phyloP scores from a whole-genome alignment of 352 stramenopile species.

The Aphanomyces invadans region DNA sequence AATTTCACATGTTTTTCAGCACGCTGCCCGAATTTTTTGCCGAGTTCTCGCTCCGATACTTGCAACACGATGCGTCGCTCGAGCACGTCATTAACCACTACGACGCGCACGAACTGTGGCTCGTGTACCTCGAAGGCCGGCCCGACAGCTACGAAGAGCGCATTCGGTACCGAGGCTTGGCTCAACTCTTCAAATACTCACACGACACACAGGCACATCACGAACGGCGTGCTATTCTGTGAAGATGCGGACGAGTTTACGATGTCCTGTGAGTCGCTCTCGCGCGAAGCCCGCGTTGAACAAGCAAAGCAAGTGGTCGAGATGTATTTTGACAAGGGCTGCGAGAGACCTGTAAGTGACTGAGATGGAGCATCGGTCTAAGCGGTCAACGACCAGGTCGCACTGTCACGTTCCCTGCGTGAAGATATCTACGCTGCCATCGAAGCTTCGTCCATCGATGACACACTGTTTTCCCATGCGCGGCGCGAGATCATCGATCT shows the following conservation, averaged over 20 bases:
- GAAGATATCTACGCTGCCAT: conserved; percentile 42
- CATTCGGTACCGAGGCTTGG: background rate
- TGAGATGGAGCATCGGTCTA: conserved; percentile 26
- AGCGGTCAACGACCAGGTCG: conserved; percentile 31
- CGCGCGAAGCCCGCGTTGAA: conserved; percentile 42
- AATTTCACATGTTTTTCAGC: conserved; percentile 49
- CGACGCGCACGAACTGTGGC: conserved; percentile 48
- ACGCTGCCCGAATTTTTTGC: conserved; percentile 46
- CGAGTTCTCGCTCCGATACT: conserved; percentile 62
- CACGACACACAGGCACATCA: background rate
- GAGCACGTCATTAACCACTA: conserved; percentile 71
- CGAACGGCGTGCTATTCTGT: conserved; percentile 34
- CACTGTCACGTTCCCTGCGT: conserved; percentile 28
- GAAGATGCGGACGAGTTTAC: conserved; percentile 63
- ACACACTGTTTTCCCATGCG: conserved; percentile 36
- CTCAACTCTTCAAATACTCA: no score
- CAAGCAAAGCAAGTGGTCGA: conserved; percentile 53
- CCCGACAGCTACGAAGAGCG: conserved; percentile 36
- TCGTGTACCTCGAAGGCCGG: conserved; percentile 43
- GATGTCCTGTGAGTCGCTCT: conserved; percentile 35
- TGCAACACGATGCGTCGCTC: conserved; percentile 36
- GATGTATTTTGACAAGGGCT: conserved; percentile 32
- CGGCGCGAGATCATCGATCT: conserved; percentile 41
- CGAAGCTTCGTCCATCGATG: conserved; percentile 32
- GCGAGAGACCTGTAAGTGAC: background rate